Evolutionary conservation across 192 early-diverging fungal species (phyloP), one percentile per base, ranked within the genome.

Genomic region (Coemansia aciculifera): DNA sequence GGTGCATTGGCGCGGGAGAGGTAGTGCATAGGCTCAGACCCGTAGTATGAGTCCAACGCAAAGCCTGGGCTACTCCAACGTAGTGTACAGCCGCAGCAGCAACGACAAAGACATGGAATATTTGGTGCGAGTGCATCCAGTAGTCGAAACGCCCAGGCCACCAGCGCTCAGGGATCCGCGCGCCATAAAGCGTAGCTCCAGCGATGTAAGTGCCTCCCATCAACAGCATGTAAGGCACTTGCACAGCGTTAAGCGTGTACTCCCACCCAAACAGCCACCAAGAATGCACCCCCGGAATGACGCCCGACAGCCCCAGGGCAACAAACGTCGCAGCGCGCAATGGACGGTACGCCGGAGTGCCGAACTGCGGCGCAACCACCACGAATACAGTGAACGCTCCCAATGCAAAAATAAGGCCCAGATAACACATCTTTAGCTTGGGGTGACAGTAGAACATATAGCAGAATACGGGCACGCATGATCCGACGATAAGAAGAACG

Each of bases 161-260:
- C 86, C 87, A 90, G 46, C 89, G 75, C 77, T 98, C 95, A n/a
- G 95, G 95, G 15, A 92, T 74, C 13, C 93, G 81, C 24, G 77
- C 75, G n/a, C 89, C 94, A 67, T 98, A 98, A 24, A 98, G 88
- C 23, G 91, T 67, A 31, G 94, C 93, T 19, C 96, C 96, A 36
- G 81, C 48, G 48, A 96, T 80, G 74, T 98, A 98, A 29, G 85
- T 86, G 2, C 59, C 72, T 2, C 89, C 96, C 92, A 94, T 94
- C 51, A 78, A 32, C 23, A 91, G 63, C 74, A 92, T 81, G 37
- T 90, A 85, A 12, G 83, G 69, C 27, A 92, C 61, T 21, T 89
- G 81, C 56, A 96, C 85, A 0, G 89, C 85, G 9, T 87, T 80
- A 32, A 79, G 24, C 23, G 71, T 70, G 39, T 70, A 70, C 67